A percentile compares a stretch with the other conserved stretches of the same genome.
Conservation (phyloP, 2,329 filamentous ascomycete genomes). For the Pseudopyricularia javanii region DNA sequence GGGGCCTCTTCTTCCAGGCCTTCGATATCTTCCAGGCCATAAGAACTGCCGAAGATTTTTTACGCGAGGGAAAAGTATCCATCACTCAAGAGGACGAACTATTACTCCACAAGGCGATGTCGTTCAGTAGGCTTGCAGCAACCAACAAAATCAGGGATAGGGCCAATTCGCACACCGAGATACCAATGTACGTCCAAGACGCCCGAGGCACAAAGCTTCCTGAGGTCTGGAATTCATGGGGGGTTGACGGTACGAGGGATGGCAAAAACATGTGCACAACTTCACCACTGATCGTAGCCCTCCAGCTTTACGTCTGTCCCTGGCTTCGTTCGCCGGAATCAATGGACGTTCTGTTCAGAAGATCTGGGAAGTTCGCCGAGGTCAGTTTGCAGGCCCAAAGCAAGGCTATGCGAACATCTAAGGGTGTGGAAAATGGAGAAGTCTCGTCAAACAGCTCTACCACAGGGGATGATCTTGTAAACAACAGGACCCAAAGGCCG, state of each 20-base stretch:
- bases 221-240: conserved; percentile 40
- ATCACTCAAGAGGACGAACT: conserved; percentile 49
- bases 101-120: conserved; percentile 53
- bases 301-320: conserved; percentile 39
- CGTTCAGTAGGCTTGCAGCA: conserved; percentile 46
- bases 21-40: conserved; percentile 52
- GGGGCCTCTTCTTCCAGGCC: conserved; percentile 61
- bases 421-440: neutral
- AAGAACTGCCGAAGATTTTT: conserved; percentile 54
- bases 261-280: conserved; percentile 34
- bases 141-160: conserved; percentile 50
- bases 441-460: neutral
- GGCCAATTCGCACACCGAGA: conserved; percentile 60
- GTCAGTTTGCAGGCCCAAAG: conserved; percentile 12
- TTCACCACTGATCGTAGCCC: conserved; percentile 33
- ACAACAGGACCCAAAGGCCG: neutral
- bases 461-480: neutral
- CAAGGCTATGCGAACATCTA: conserved; percentile 2
- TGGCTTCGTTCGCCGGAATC: conserved; percentile 28
- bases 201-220: conserved; percentile 46
- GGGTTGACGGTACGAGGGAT: conserved; percentile 42
- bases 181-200: conserved; percentile 58
- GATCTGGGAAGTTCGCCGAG: conserved; percentile 28
- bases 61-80: conserved; percentile 45
- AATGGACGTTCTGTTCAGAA: conserved; percentile 31